Evolutionary conservation across 768 basidiomycete species (phyloP).

Genomic region (Lanmaoa pseudosensibilis): DNA sequence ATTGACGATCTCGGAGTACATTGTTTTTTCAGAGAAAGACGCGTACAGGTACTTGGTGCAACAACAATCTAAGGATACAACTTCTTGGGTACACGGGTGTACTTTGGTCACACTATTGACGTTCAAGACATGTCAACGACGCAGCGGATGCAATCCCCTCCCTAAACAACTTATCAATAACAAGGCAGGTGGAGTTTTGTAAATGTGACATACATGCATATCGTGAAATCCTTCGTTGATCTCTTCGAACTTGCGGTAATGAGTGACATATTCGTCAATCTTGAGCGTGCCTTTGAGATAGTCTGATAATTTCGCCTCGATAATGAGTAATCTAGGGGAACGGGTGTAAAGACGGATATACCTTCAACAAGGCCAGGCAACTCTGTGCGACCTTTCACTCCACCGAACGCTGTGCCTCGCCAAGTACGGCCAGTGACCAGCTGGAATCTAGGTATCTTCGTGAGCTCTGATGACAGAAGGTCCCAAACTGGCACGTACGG

Average conservation of each 20-base stretch:
- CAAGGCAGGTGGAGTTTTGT: not conserved
- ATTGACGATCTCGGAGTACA: not conserved
- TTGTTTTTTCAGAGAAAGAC: not conserved
- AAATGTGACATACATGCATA: slow-evolving; percentile 82
- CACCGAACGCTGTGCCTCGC: slow-evolving; percentile 95
- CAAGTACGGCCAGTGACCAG: slow-evolving; percentile 86
- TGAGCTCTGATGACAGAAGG: slow-evolving; percentile 5
- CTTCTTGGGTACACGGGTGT: not conserved
- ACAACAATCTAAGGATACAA: slow-evolving; percentile 3
- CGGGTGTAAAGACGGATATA: slow-evolving; percentile 28
- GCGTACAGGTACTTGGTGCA: not conserved
- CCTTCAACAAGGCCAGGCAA: slow-evolving; percentile 91
- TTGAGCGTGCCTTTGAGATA: slow-evolving; percentile 80
- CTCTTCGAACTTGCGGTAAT: slow-evolving; percentile 68
- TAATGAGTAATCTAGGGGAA: not conserved
- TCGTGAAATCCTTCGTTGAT: slow-evolving; percentile 90
- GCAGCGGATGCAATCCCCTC: slow-evolving; percentile 89
- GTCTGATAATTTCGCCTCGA: slow-evolving; percentile 43
- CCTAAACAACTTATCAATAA: slow-evolving; percentile 30
- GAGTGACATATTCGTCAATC: slow-evolving; percentile 96
- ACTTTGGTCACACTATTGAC: not conserved
- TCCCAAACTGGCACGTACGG: slow-evolving; percentile 51
- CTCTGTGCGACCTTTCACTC: slow-evolving; percentile 97
- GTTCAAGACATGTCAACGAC: slow-evolving; percentile 83
- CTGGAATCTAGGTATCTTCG: slow-evolving; percentile 45